Base-by-base conservation (phyloP, 2,329 filamentous ascomycete genomes). In the Fusarium abutilonis region DNA sequence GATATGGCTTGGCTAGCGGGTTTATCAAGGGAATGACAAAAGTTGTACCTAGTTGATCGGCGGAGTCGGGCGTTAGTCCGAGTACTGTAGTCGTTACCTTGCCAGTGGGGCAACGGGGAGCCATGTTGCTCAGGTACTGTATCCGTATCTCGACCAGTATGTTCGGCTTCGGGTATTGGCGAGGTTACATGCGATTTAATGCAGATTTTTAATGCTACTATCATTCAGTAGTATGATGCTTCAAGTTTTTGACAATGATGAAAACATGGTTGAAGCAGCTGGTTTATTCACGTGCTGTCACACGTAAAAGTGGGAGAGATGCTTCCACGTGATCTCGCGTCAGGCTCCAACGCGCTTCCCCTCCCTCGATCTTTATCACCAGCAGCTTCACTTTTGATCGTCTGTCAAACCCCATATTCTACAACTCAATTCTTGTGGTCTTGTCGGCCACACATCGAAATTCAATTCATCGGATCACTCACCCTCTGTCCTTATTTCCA, bases 261-360 rank as follows among this genome's bases (percentile, higher is more conserved):
- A 23, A 23, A 23, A 23, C 23, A 26, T 26, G 19, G 19, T 4
- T 19, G 26, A 10, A 28, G 26, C 26, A 28, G 26, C 10, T 28
- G 26, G 26, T 2, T 28, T 6, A 32, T 32, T 35, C 61, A 65
- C 52, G 57, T 66, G 62, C n/a, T 15, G 1, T 4, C 21, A 29
- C 14, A 35, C 3, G 4, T 21, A 9, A 28, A 3, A 0, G 0
- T 0, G 2, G 1, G 29, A 10, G 3, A 34, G 13, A n/a, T 14
- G 6, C 8, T n/a, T 3, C 9, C 66, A 69, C 67, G 57, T 69
- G 67, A 69, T 15, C 29, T 26, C 67, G 67, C 64, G 67, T 66
- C 41, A 41, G 13, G 17, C 21, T 32, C 31, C 23, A 54, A 64
- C 64, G 64, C 66, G 67, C 44, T 43, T 36, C 42, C 55, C 35